Conservation (phyloP, 768 basidiomycete genomes). For the Tubosaeta brunneosetosa region DNA sequence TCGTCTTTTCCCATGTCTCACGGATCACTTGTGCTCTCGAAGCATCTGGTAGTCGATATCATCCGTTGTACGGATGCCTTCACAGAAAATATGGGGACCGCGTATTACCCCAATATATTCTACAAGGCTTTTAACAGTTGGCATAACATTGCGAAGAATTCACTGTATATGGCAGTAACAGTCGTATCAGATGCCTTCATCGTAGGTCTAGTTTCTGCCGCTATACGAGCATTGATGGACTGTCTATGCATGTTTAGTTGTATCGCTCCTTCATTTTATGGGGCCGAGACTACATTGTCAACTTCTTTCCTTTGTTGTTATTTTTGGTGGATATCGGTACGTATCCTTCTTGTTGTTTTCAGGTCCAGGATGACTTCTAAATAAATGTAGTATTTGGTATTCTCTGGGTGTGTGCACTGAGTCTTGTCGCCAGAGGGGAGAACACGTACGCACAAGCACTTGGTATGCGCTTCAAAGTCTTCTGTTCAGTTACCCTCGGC, state of each 20-base stretch:
- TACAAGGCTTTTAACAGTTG: neutral
- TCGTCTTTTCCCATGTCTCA: neutral
- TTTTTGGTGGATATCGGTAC: neutral
- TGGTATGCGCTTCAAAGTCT: neutral
- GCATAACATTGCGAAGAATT: neutral
- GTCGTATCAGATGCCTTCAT: neutral
- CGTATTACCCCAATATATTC: neutral
- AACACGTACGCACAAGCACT: neutral
- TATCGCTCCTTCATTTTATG: constrained; percentile 1
- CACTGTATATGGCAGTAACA: neutral
- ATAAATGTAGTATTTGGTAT: neutral
- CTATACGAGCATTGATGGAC: neutral
- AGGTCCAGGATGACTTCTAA: too few relatives aligned
- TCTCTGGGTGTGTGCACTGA: neutral
- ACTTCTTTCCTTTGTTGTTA: neutral
- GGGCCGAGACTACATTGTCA: neutral
- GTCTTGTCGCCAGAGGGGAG: neutral
- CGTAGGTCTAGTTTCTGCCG: neutral
- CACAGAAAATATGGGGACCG: neutral
- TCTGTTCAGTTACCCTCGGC: neutral
- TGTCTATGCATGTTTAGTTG: neutral
- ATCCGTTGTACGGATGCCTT: neutral
- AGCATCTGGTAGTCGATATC: constrained; percentile 1
- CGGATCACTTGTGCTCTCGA: neutral
- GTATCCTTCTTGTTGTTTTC: neutral